phyloP scores from a whole-genome alignment of 306 rosid species.

The Cucurbita moschata region DNA sequence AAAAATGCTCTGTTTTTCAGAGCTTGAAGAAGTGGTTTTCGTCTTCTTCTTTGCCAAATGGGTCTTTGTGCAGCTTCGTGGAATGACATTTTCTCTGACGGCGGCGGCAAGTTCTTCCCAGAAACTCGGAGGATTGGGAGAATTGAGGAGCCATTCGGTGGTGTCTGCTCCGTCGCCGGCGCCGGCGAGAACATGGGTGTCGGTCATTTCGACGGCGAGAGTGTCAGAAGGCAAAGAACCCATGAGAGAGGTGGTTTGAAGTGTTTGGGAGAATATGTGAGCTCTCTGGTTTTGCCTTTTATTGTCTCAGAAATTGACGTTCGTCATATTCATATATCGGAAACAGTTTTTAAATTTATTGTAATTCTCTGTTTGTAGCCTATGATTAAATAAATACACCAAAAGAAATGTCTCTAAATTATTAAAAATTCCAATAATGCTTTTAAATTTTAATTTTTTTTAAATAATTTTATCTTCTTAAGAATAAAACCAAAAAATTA shows the following conservation, averaged over 20 bases:
- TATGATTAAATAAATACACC: no score
- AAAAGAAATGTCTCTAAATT: no score
- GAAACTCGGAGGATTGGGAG: constrained; percentile 4
- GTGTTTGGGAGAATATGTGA: not conserved
- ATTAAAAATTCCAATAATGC: no score
- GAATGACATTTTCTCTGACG: constrained; percentile 23
- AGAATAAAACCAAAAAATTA: no score
- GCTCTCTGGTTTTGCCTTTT: not conserved
- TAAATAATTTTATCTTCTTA: no score
- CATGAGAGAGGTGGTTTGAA: not conserved
- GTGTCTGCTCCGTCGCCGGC: not conserved
- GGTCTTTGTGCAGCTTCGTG: constrained; percentile 4
- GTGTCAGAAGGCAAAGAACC: not conserved
- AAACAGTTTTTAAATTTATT: not conserved
- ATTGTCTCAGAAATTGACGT: not conserved
- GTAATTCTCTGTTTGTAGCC: not conserved
- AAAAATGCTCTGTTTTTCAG: constrained; percentile 13
- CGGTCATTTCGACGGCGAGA: not conserved
- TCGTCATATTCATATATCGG: not conserved
- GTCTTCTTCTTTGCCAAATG: not conserved
- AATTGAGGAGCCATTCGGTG: constrained; percentile 5
- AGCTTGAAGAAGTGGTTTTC: not conserved
- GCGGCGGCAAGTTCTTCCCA: constrained; percentile 19
- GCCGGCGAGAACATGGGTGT: not conserved
- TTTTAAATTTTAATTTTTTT: no score